Evolutionary conservation across 2,329 filamentous ascomycete species (phyloP), one percentile per base, ranked within the genome.

Genomic region (Trichophyton schoenleinii): DNA sequence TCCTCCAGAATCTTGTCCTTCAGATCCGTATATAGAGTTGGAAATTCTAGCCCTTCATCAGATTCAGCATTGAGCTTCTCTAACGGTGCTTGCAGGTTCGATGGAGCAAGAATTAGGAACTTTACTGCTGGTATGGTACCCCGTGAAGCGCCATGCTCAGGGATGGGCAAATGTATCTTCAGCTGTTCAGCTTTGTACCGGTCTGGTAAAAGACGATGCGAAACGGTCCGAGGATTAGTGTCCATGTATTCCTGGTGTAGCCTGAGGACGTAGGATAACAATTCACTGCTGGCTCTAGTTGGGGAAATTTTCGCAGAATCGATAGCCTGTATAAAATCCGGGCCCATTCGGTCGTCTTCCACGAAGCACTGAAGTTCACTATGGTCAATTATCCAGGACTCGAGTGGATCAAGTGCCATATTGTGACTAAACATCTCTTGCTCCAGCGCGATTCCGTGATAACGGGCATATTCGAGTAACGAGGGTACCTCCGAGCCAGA

Each of bases 21-120:
- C 49, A 74, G 69, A 3, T 65, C 60, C n/a, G 64, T 61, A 59
- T 72, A 74, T n/a, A 65, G 69, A 0, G 65, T 62, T 1, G 77
- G 73, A 73, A 77, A 80, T 0, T 67, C 64, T 1, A 79, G 63
- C 0, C 74, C 71, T 63, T 79, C 75, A 59, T 78, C 79, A 1
- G 74, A 69, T 31, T 79, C 74, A 8, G 70, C 68, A 42, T 72
- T 60, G 1, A 75, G 60, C 1, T 66, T 62, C 61, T 77, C 74
- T 8, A 73, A 64, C 2, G 71, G 67, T 11, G 77, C 65, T 6
- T 65, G 67, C 5, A 75, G 38, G 3, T 71, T 66, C 3, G 60
- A 67, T 3, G 72, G 68, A 15, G 71, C 66, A 2, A 63, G 58
- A 7, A 69, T 69, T 6, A 64, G 59, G 7, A 57, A 61, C 31